Percentiles rank a stretch among this genome's conserved stretches.
Evolutionary conservation across 2,329 filamentous ascomycete genomes (phyloP).

Genomic region (Fusarium caatingaense): DNA sequence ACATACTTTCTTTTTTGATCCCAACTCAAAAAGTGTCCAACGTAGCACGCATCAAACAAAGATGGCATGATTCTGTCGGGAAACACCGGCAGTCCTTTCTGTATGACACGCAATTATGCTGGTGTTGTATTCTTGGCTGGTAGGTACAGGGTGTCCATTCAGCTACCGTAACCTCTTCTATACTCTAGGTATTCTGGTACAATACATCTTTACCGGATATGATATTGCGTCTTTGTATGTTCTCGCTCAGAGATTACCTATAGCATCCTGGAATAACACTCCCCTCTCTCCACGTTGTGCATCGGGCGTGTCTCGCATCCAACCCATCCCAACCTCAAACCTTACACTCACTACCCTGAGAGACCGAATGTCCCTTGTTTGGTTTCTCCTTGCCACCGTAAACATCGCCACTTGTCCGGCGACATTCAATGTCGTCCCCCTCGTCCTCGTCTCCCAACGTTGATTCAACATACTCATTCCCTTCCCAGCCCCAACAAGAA

Average conservation of each 20-base stretch:
- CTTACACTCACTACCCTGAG: neutral
- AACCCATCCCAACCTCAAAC: constrained; percentile 6
- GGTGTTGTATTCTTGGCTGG: constrained; percentile 15
- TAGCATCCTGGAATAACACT: constrained; percentile 27
- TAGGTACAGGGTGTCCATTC: constrained; percentile 11
- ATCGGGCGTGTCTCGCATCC: constrained; percentile 28
- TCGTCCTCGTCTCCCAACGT: constrained; percentile 20
- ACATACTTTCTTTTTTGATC: constrained; percentile 29
- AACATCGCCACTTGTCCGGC: constrained; percentile 21
- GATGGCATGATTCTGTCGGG: constrained; percentile 47
- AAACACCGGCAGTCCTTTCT: constrained; percentile 39
- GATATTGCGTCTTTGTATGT: constrained; percentile 30
- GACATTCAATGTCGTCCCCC: constrained; percentile 42
- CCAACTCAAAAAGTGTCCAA: neutral
- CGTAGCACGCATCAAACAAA: constrained; percentile 34
- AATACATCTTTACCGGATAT: constrained; percentile 6
- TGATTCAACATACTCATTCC: constrained; percentile 18
- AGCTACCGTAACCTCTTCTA: neutral
- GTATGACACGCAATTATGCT: constrained; percentile 32
- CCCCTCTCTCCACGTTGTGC: constrained; percentile 12
- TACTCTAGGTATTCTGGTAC: neutral
- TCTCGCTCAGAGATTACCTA: constrained; percentile 20
- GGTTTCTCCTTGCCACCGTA: constrained; percentile 29
- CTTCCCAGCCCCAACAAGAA: constrained; percentile 25
- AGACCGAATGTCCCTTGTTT: constrained; percentile 25